phyloP scores from a whole-genome alignment of 2,329 filamentous ascomycete species.

The Huntiella decipiens region DNA sequence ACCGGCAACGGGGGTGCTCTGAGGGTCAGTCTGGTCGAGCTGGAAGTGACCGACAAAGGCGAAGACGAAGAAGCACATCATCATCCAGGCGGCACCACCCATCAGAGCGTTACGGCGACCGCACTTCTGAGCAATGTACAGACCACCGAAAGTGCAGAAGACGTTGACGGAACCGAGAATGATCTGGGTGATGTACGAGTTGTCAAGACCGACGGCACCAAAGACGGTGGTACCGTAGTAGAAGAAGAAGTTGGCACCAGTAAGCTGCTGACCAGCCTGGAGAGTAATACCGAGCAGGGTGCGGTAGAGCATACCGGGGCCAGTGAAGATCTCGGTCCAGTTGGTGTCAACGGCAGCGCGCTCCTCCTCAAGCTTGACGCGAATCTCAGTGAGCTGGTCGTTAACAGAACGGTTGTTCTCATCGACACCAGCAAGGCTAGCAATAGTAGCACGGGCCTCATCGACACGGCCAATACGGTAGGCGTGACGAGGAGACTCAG shows the following conservation, averaged over 20 bases:
- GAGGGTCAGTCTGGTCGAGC: conserved; percentile 23
- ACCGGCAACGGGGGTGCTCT: conserved; percentile 30
- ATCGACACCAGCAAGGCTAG: conserved; percentile 25
- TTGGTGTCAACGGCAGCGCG: conserved; percentile 26
- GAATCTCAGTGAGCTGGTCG: conserved; percentile 32
- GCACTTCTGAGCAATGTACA: conserved; percentile 46
- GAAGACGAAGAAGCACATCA: conserved; percentile 31
- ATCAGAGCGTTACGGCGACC: conserved; percentile 46
- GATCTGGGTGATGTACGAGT: conserved; percentile 49
- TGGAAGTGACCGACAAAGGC: conserved; percentile 29
- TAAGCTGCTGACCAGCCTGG: conserved; percentile 48
- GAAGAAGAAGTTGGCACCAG: conserved; percentile 51
- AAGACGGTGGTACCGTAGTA: conserved; percentile 51
- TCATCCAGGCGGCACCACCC: conserved; percentile 41
- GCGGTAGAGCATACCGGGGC: conserved; percentile 45
- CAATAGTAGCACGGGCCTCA: conserved; percentile 30
- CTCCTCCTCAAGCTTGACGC: conserved; percentile 30
- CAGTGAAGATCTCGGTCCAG: conserved; percentile 46
- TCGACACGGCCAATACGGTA: conserved; percentile 27
- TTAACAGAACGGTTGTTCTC: conserved; percentile 23
- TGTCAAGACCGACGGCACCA: conserved; percentile 39
- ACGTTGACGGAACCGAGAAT: conserved; percentile 51
- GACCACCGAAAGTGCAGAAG: conserved; percentile 41
- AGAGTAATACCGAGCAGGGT: conserved; percentile 42
- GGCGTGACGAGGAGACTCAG: conserved; percentile 34